Evolutionary conservation across 768 basidiomycete genomes (phyloP).

Genomic region (Phaffia tasmanica): DNA sequence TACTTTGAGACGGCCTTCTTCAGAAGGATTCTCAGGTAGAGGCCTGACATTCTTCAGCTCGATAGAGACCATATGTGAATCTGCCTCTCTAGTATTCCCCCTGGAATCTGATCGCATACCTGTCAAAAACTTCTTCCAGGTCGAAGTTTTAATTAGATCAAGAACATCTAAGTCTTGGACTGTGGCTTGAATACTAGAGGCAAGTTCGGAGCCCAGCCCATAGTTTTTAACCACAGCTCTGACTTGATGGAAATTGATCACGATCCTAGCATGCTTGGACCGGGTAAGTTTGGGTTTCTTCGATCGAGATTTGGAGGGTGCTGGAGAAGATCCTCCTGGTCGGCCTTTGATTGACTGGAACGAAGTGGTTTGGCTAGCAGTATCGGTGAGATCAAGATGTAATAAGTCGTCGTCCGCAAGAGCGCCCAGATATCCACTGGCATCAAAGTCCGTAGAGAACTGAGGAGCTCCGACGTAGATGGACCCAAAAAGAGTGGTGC

Average conservation of each 20-base stretch:
- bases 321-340: constrained; percentile 13
- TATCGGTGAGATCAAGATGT: constrained; percentile 56
- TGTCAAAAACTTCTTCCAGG: constrained; percentile 95
- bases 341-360: constrained; percentile 62
- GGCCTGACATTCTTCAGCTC: constrained; percentile 68
- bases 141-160: constrained; percentile 95
- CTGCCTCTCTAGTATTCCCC: constrained; percentile 81
- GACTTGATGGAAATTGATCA: constrained; percentile 60
- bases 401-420: constrained; percentile 70
- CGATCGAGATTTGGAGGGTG: neutral
- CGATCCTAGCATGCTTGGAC: constrained; percentile 68
- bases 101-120: constrained; percentile 69
- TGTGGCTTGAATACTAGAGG: constrained; percentile 57
- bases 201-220: constrained; percentile 27
- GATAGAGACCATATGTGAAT: constrained; percentile 83
- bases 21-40: constrained; percentile 50
- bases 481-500: constrained; percentile 79
- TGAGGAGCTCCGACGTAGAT: constrained; percentile 83
- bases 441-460: constrained; percentile 61
- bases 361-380: constrained; percentile 59
- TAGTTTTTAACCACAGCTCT: constrained; percentile 49
- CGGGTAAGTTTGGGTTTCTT: constrained; percentile 44
- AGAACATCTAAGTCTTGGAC: constrained; percentile 73
- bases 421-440: constrained; percentile 67
- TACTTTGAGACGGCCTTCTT: constrained; percentile 57